Conservation (phyloP, 768 basidiomycete species). For the Psilocybe cubensis region DNA sequence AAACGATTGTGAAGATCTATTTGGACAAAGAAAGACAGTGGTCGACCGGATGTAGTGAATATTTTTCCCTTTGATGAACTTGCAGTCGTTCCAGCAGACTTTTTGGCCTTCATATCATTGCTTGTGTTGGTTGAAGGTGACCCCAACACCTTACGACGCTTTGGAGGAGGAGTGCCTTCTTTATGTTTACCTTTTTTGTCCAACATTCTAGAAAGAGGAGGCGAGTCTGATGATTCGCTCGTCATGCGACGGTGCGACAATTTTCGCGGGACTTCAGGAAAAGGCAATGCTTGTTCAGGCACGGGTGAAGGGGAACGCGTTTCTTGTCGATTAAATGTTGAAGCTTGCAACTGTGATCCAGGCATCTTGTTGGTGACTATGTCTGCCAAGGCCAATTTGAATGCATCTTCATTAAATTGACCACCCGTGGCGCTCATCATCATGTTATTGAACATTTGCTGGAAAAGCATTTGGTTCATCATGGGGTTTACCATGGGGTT, state of each 20-base stretch:
- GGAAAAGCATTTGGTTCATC: conserved; percentile 16
- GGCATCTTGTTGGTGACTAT: conserved; percentile 6
- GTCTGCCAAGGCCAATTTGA: conserved; percentile 11
- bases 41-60: conserved; percentile 48
- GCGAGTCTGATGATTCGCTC: background rate
- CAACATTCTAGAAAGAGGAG: background rate
- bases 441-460: conserved; percentile 10
- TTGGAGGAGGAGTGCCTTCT: background rate
- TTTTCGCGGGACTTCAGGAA: conserved; percentile 10
- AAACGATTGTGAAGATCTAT: conserved; percentile 63
- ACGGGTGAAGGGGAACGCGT: conserved; percentile 16
- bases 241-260: conserved; percentile 4
- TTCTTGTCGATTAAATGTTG: background rate
- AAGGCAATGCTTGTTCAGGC: conserved; percentile 17
- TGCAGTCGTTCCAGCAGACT: background rate
- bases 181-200: conserved; percentile 11
- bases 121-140: background rate
- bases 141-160: background rate
- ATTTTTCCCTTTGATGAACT: conserved; percentile 32
- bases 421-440: conserved; percentile 2
- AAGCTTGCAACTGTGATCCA: conserved; percentile 1
- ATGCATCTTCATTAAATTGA: conserved; percentile 8
- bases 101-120: background rate
- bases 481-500: conserved; percentile 18
- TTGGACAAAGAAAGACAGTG: conserved; percentile 66